Evolutionary conservation across 352 stramenopile genomes (phyloP).

Genomic region (Phytophthora hybrid): DNA sequence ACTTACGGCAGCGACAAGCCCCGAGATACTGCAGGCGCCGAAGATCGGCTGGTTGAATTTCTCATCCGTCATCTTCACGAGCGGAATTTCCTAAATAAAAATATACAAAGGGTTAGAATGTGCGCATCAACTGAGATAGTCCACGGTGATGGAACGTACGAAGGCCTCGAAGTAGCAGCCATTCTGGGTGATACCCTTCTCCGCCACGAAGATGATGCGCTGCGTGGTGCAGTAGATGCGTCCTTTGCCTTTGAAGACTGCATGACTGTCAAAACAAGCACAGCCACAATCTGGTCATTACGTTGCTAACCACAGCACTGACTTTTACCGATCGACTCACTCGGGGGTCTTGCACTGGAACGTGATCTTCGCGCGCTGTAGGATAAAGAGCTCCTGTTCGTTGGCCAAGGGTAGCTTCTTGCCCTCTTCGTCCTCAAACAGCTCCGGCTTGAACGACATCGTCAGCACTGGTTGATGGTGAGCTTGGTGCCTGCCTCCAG

Average conservation of each 20-base stretch:
- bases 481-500: background rate
- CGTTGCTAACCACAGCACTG: background rate
- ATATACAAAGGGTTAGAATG: background rate
- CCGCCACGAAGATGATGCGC: constrained; percentile 85
- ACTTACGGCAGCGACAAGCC: constrained; percentile 65
- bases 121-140: background rate
- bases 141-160: constrained; percentile 38
- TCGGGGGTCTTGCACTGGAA: constrained; percentile 73
- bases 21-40: constrained; percentile 87
- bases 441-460: constrained; percentile 79
- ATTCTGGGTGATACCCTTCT: constrained; percentile 74
- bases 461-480: background rate
- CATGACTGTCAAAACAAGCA: constrained; percentile 19
- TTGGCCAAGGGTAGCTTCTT: constrained; percentile 79
- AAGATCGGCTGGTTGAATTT: constrained; percentile 94
- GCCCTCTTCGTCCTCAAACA: constrained; percentile 74
- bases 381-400: constrained; percentile 87
- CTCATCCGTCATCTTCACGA: constrained; percentile 82
- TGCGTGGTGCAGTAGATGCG: constrained; percentile 89
- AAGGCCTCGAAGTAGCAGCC: constrained; percentile 78
- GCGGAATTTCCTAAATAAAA: constrained; percentile 68
- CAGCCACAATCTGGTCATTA: background rate
- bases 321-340: constrained; percentile 39
- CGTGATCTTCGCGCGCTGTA: constrained; percentile 80
- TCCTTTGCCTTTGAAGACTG: constrained; percentile 78